Base-by-base conservation (phyloP, 1,284 basidiomycete species). In the Naganishia cerealis region DNA sequence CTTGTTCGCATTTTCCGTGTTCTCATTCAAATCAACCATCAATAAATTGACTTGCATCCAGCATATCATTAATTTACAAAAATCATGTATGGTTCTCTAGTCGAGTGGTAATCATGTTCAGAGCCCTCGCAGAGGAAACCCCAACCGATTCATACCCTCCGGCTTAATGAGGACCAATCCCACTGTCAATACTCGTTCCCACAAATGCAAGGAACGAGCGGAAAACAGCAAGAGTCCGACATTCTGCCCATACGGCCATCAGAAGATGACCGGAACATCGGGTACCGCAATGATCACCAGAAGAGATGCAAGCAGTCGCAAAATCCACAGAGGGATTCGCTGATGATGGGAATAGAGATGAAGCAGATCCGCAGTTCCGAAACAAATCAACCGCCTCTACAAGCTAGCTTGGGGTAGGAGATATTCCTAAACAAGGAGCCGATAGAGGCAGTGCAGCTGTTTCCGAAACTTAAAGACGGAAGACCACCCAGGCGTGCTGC, bases 91-190 rank as follows among this genome's bases (percentile, higher is more conserved):
- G 61, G 61, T 42, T 54, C 61, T 53, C 61, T 63, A 63, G 61
- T 63, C 61, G 61, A 63, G 61, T 63, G 61, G 61, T 63, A 53
- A 54, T 63, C 61, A 63, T 63, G 21, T 54, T n/a, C 50, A 63
- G 61, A n/a, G 61, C 61, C 61, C 61, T 63, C 61, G 54, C 61
- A 63, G 61, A 63, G 50, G 61, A 63, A 63, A 63, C 61, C 61
- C 61, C 61, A 63, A 63, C 33, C 24, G 38, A 43, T 54, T 63
- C 61, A 54, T 63, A 63, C 61, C 50, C 61, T 63, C 61, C 61
- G 61, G 61, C 61, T 63, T 63, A 63, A 63, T 52, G 50, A 53
- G 16, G 42, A 42, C 50, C 61, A 63, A 63, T 63, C 61, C 52
- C 61, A 26, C 61, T 63, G 61, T 50, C 61, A 52, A 63, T 63